phyloP scores from a whole-genome alignment of 768 basidiomycete genomes.

The Daedalea quercina region DNA sequence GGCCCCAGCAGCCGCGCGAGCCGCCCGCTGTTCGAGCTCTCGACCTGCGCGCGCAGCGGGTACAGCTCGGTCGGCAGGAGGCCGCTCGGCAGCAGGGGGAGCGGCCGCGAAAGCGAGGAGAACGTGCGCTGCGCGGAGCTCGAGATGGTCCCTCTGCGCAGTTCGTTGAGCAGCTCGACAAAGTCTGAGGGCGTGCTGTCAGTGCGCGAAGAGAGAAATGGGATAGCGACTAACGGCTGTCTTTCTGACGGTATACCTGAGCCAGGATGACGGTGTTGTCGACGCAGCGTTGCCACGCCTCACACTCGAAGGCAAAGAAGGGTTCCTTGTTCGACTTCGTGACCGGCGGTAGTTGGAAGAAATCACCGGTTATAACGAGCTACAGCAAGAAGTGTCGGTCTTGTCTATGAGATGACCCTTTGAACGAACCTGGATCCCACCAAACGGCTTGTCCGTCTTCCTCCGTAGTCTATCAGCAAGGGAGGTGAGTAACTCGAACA shows the following conservation, averaged over 20 bases:
- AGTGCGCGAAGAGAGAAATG: neutral
- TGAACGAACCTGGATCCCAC: constrained; percentile 53
- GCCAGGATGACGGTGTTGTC: constrained; percentile 57
- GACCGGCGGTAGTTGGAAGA: constrained; percentile 61
- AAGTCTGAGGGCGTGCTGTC: constrained; percentile 36
- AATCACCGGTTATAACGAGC: constrained; percentile 58
- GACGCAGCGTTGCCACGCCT: constrained; percentile 50
- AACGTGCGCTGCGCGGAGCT: constrained; percentile 40
- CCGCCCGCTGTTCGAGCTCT: constrained; percentile 50
- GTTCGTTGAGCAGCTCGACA: constrained; percentile 68
- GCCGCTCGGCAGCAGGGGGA: constrained; percentile 19
- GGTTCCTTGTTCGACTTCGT: constrained; percentile 34
- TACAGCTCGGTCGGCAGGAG: constrained; percentile 50
- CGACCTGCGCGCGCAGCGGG: constrained; percentile 64
- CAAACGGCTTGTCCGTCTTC: constrained; percentile 46
- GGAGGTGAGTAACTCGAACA: constrained; percentile 53
- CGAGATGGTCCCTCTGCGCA: constrained; percentile 56
- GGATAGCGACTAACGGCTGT: constrained; percentile 26
- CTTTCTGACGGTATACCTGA: constrained; percentile 73
- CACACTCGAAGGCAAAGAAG: constrained; percentile 63
- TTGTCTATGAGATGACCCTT: constrained; percentile 27
- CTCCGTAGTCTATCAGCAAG: constrained; percentile 47
- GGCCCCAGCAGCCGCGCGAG: constrained; percentile 41
- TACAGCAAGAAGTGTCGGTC: constrained; percentile 16
- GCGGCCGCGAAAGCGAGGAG: constrained; percentile 35